Evolutionary conservation across 805 yeast genomes (phyloP).

Genomic region (Ogataea trehalophila): DNA sequence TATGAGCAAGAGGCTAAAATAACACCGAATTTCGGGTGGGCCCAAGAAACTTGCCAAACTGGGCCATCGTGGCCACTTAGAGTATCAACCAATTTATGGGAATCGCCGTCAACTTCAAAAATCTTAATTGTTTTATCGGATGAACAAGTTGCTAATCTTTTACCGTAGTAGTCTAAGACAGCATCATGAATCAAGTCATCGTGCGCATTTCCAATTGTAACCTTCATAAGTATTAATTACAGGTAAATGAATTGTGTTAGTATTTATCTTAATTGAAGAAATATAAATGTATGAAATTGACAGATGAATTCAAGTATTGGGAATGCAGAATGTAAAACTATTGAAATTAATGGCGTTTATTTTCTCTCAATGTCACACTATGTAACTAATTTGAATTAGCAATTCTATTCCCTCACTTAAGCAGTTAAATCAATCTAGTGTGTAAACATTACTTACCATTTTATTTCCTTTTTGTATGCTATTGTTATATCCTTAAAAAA

Average conservation of each 20-base stretch:
- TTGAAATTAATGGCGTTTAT: not conserved
- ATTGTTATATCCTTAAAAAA: too few species aligned
- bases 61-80: slow-evolving; percentile 95
- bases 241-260: not conserved
- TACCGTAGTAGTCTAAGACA: slow-evolving; percentile 94
- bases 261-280: not conserved
- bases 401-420: too few species aligned
- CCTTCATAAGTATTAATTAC: slow-evolving; percentile 34
- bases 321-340: not conserved
- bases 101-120: slow-evolving; percentile 85
- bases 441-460: too few species aligned
- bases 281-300: not conserved
- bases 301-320: not conserved
- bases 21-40: slow-evolving; percentile 96
- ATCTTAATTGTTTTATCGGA: slow-evolving; percentile 95
- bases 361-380: not conserved
- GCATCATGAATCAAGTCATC: slow-evolving; percentile 95
- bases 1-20: slow-evolving; percentile 92
- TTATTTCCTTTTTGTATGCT: too few species aligned
- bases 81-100: slow-evolving; percentile 77
- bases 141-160: slow-evolving; percentile 91
- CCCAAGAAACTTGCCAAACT: slow-evolving; percentile 99
- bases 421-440: too few species aligned
- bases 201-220: slow-evolving; percentile 85
- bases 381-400: too few species aligned